Evolutionary conservation across 495 filamentous ascomycete species (phyloP).

Genomic region (Penicillium herquei): DNA sequence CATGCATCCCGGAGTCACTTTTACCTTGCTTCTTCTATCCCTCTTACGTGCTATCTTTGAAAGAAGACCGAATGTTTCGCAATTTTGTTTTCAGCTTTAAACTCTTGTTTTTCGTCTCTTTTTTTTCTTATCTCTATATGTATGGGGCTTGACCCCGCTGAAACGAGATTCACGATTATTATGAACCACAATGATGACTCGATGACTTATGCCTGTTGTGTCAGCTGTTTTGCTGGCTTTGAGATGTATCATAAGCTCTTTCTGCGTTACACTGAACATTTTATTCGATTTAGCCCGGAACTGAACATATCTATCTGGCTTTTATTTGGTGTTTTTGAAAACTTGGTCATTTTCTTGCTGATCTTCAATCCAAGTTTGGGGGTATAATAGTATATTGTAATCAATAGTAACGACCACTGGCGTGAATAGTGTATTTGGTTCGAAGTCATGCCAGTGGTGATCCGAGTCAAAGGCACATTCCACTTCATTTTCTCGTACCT

Average conservation of each 20-base stretch:
- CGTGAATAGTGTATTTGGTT: no score
- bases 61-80: neutral
- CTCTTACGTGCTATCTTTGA: neutral
- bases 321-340: constrained; percentile 3
- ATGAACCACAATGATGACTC: constrained; percentile 24
- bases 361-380: neutral
- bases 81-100: constrained; percentile 1
- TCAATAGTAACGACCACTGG: no score
- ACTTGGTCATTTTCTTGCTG: constrained; percentile 1
- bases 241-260: constrained; percentile 24
- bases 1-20: constrained; percentile 13
- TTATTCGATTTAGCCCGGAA: constrained; percentile 7
- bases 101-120: neutral
- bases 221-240: constrained; percentile 12
- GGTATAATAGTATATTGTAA: no score
- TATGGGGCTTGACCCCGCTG: constrained; percentile 7
- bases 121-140: neutral
- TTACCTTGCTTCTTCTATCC: constrained; percentile 8
- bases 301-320: constrained; percentile 12
- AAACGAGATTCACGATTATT: constrained; percentile 26
- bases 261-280: constrained; percentile 9
- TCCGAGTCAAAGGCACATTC: no score
- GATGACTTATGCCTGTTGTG: constrained; percentile 18
- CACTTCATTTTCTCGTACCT: no score
- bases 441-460: no score